Evolutionary conservation across 2,329 filamentous ascomycete genomes (phyloP), one percentile per base, ranked within the genome.

Genomic region (Tolypocladium guangdongense): DNA sequence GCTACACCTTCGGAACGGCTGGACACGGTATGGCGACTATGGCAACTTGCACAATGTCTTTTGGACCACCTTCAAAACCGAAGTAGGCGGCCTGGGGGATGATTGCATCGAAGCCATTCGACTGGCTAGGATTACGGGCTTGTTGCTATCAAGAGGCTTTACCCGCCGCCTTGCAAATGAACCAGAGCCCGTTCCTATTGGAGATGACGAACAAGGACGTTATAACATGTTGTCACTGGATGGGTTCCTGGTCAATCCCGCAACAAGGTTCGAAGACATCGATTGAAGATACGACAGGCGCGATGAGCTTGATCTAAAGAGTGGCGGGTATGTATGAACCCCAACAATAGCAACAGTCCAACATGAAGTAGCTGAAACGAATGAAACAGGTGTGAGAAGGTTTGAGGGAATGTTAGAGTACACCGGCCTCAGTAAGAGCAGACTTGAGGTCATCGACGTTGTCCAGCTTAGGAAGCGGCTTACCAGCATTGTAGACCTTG

Each of bases 151-250:
- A 2, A 33, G 52, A 39, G 70, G 69, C 7, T 73, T 74, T 53
- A 74, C 68, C 2, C 64, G 63, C 54, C 66, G 70, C 37, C 41
- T 45, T 30, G 63, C 63, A n/a, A 72, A 71, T 59, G 59, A 60
- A 58, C 62, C 63, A 2, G 50, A 62, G 58, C 63, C 68, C 27
- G 57, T 64, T 33, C 68, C 68, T 18, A 71, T 74, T 51, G 39
- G 51, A 12, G 65, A 71, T 55, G 62, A 72, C 58, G 66, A 72
- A 57, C 56, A 50, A n/a, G 68, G 71, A 54, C 60, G 60, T 32
- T 73, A 73, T 54, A 67, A 68, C 7, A 68, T 72, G 64, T 57
- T 67, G 50, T 61, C 56, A 32, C 54, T 73, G 27, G 70, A 74
- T 61, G 65, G 64, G 22, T 62, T 70, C 16, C 63, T 71, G 7